phyloP scores from a whole-genome alignment of 2,329 filamentous ascomycete genomes.

The Clarireedia hainanense region DNA sequence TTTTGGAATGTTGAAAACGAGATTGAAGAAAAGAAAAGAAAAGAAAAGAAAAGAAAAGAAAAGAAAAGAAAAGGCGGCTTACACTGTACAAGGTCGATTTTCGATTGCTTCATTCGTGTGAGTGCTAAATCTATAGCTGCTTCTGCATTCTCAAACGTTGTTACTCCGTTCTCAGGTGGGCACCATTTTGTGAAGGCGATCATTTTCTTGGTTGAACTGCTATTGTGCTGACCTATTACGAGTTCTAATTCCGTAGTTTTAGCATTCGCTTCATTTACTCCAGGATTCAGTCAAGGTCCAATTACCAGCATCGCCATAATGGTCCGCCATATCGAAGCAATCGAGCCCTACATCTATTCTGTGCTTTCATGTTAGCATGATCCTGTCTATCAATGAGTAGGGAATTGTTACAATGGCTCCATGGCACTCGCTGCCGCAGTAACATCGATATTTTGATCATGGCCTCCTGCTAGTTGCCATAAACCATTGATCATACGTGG shows the following conservation, averaged over 20 bases:
- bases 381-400: no score
- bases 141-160: constrained; percentile 19
- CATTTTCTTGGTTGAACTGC: neutral
- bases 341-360: constrained; percentile 11
- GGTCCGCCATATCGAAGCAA: constrained; percentile 16
- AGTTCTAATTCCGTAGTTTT: neutral
- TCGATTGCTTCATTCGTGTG: neutral
- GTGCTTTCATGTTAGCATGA: neutral
- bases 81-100: neutral
- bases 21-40: neutral
- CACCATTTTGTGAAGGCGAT: constrained; percentile 24
- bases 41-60: neutral
- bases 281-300: neutral
- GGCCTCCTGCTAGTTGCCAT: constrained; percentile 16
- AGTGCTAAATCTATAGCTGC: constrained; percentile 25
- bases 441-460: constrained; percentile 14
- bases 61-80: neutral
- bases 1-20: neutral
- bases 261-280: neutral
- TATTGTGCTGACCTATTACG: constrained; percentile 10
- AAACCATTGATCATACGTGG: constrained; percentile 14
- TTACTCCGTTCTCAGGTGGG: constrained; percentile 16
- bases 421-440: constrained; percentile 10
- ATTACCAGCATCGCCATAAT: constrained; percentile 13
- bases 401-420: constrained; percentile 7